Evolutionary conservation across 306 rosid species (phyloP).

Genomic region (Pyrus betulifolia): DNA sequence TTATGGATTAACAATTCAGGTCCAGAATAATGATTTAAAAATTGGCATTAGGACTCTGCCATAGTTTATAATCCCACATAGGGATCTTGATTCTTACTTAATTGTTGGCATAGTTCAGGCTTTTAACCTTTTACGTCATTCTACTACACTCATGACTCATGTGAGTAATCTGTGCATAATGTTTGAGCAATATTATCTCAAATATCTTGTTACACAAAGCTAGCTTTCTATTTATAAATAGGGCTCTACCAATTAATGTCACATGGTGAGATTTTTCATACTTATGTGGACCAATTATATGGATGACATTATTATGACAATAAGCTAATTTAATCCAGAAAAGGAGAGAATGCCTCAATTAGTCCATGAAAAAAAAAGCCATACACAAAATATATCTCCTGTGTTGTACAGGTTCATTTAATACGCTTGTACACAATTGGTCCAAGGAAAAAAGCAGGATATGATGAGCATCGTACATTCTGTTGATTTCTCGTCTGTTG

Average conservation of each 20-base stretch:
- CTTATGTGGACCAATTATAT: not conserved
- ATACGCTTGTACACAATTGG: not conserved
- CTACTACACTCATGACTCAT: not conserved
- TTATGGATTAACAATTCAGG: not conserved
- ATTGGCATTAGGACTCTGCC: not conserved
- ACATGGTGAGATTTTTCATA: not conserved
- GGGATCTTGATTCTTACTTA: conserved; percentile 2
- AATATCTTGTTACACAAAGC: not conserved
- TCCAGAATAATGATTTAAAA: not conserved
- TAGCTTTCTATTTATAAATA: not conserved
- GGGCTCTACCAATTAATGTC: not conserved
- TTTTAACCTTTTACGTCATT: not conserved
- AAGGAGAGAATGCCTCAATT: not conserved
- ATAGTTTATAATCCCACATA: not conserved
- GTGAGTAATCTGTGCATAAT: not conserved
- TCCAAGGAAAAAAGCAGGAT: not conserved
- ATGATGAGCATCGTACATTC: not conserved
- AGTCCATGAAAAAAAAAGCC: not conserved
- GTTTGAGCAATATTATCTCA: too few relatives aligned
- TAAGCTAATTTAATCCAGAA: not conserved
- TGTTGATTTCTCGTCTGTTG: not conserved
- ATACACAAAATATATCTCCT: not conserved
- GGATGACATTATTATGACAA: not conserved
- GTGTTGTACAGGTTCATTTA: not conserved
- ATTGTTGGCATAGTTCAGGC: not conserved